phyloP scores from a whole-genome alignment of 352 stramenopile genomes.

The Pythium diclinum region DNA sequence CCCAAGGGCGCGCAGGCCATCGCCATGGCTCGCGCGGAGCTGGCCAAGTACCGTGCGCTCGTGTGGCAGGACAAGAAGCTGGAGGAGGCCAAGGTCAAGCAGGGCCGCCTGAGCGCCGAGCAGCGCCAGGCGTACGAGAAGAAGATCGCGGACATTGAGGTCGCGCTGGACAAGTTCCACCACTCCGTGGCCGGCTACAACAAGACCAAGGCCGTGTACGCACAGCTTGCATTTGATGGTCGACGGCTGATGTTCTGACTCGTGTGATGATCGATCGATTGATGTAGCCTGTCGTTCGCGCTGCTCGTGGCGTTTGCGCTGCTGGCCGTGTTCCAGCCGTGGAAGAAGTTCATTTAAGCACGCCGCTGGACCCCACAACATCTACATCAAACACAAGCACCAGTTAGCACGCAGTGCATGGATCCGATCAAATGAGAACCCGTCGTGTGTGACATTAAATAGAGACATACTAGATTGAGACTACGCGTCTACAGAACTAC shows the following conservation, averaged over 20 bases:
- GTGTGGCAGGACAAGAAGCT: conserved; percentile 88
- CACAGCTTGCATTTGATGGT: not conserved
- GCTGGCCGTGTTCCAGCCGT: conserved; percentile 76
- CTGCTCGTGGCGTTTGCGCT: conserved; percentile 55
- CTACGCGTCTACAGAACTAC: not conserved
- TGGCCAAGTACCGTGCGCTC: conserved; percentile 77
- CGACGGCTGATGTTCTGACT: not conserved
- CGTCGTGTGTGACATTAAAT: conserved; percentile 22
- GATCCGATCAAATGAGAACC: not conserved
- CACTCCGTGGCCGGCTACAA: conserved; percentile 74
- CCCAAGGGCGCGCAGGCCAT: conserved; percentile 68
- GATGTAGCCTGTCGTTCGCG: conserved; percentile 39
- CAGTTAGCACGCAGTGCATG: not conserved
- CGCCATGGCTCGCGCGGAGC: conserved; percentile 69
- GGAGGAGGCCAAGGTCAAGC: conserved; percentile 58
- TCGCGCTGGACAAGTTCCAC: conserved; percentile 78
- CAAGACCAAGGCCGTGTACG: conserved; percentile 73
- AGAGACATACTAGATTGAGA: conserved; percentile 23
- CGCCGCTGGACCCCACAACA: not conserved
- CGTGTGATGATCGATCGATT: not conserved
- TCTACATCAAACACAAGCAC: not conserved
- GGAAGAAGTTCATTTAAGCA: conserved; percentile 35
- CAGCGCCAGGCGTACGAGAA: conserved; percentile 63
- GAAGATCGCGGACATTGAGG: conserved; percentile 65
- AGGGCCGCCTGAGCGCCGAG: conserved; percentile 54